These are phyloP conservation scores for Pythium rhizo-oryzae DNA, from an alignment of 352 stramenopile genomes.

Conservation along the genomic window DNA sequence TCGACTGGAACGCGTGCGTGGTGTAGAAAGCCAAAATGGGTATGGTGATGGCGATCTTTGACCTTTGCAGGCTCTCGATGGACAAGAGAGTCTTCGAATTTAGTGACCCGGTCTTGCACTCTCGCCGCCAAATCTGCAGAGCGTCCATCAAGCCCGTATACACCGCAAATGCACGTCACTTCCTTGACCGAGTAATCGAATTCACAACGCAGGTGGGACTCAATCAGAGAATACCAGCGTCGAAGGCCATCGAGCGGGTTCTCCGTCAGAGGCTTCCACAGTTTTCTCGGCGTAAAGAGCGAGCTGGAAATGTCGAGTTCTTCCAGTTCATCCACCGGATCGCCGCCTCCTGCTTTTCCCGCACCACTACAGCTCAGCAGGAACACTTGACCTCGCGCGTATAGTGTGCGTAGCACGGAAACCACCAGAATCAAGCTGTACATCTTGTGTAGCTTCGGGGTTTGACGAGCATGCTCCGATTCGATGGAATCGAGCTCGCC, in stretches of 20 bases:
- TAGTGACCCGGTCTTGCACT: conserved; percentile 23
- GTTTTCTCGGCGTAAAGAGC: conserved; percentile 75
- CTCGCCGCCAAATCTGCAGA: conserved; percentile 15
- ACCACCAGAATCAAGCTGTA: conserved; percentile 86
- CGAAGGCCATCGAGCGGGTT: conserved; percentile 70
- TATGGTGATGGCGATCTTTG: conserved; percentile 11
- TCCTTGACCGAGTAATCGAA: conserved; percentile 83
- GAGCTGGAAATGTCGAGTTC: conserved; percentile 71
- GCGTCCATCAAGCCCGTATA: conserved; percentile 65
- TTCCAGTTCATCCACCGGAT: conserved; percentile 31
- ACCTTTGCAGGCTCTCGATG: not conserved
- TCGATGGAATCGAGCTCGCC: conserved; percentile 14
- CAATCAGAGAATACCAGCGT: conserved; percentile 80
- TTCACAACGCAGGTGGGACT: conserved; percentile 78
- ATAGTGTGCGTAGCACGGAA: conserved; percentile 76
- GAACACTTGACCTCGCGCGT: conserved; percentile 65
- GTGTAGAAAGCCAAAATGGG: conserved; percentile 16
- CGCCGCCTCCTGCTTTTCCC: not conserved
- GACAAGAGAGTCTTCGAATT: conserved; percentile 15
- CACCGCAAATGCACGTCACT: conserved; percentile 68
- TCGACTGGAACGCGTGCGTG: not conserved
- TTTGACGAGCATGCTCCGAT: conserved; percentile 26
- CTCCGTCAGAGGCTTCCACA: conserved; percentile 69
- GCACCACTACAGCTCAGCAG: conserved; percentile 42
- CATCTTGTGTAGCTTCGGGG: conserved; percentile 77